Percentiles rank a stretch among this genome's conserved stretches.
These are phyloP conservation scores for Venturia effusa DNA, from an alignment of 2,329 filamentous ascomycete species.

Conservation along the genomic window DNA sequence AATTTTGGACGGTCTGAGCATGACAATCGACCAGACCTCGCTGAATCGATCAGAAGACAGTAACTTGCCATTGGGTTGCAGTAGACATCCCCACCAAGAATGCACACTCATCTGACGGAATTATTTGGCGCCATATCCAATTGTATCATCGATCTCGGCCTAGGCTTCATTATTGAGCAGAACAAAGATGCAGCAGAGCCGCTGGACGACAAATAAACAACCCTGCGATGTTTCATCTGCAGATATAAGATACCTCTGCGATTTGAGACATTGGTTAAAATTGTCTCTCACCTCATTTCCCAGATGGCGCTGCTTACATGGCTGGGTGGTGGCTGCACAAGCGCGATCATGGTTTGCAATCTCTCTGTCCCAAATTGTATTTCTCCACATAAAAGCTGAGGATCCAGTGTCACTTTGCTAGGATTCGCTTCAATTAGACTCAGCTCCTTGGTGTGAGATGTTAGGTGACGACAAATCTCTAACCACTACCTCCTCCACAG, in stretches of 20 bases:
- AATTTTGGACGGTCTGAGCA: too few species aligned
- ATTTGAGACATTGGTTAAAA: background rate
- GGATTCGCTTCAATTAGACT: too few species aligned
- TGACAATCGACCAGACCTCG: too few species aligned
- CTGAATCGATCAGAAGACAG: too few species aligned
- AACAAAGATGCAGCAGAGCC: slow-evolving; percentile 13
- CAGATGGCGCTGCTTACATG: background rate
- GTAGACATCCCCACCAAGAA: background rate
- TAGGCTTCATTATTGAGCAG: background rate
- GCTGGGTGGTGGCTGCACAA: background rate
- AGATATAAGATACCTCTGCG: background rate
- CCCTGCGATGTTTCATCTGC: background rate
- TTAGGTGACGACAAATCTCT: too few species aligned
- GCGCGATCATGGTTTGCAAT: background rate
- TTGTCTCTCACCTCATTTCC: background rate
- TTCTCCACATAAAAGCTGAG: too few species aligned
- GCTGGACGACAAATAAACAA: slow-evolving; percentile 9
- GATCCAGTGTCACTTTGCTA: too few species aligned
- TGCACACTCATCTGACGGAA: background rate
- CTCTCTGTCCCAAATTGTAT: too few species aligned
- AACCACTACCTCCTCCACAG: too few species aligned
- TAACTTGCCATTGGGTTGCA: background rate
- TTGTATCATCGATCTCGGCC: background rate
- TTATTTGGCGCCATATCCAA: background rate
- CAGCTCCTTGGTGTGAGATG: too few species aligned